phyloP scores from a whole-genome alignment of 148 eudicot species.

The Gaultheria prostrata region DNA sequence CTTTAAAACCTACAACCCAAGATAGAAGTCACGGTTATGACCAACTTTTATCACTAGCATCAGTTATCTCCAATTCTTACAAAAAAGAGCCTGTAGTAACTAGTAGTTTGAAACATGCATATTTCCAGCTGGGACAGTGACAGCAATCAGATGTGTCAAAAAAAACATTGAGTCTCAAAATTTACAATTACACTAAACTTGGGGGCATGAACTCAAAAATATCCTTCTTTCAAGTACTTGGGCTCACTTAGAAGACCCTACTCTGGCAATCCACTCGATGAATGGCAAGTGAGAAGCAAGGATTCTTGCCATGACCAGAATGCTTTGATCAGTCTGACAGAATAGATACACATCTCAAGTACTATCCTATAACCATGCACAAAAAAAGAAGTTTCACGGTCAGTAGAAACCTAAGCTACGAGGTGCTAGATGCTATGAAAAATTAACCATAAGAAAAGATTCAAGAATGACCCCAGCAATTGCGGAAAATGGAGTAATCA shows the following conservation, averaged over 20 bases:
- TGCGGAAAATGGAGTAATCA: neutral
- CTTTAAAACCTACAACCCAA: slow-evolving; percentile 55
- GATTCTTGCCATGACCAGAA: neutral
- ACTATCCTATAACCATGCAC: neutral
- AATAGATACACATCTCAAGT: neutral
- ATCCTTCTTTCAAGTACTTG: neutral
- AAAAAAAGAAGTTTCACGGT: neutral
- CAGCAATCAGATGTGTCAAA: slow-evolving; percentile 8
- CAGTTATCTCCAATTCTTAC: neutral
- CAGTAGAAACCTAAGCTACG: neutral
- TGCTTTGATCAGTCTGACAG: neutral
- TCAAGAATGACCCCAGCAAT: neutral
- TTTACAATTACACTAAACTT: neutral
- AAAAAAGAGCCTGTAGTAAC: neutral
- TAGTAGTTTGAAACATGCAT: neutral
- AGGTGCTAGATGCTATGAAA: neutral
- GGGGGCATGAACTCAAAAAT: neutral
- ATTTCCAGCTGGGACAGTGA: neutral
- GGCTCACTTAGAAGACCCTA: neutral
- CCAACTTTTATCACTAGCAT: neutral
- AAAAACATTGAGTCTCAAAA: neutral
- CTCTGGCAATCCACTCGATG: neutral
- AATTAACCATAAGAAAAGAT: neutral
- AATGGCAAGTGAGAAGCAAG: neutral
- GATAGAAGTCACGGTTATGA: neutral